Base-by-base conservation (phyloP, 495 filamentous ascomycete species). In the Annulohypoxylon moriforme region DNA sequence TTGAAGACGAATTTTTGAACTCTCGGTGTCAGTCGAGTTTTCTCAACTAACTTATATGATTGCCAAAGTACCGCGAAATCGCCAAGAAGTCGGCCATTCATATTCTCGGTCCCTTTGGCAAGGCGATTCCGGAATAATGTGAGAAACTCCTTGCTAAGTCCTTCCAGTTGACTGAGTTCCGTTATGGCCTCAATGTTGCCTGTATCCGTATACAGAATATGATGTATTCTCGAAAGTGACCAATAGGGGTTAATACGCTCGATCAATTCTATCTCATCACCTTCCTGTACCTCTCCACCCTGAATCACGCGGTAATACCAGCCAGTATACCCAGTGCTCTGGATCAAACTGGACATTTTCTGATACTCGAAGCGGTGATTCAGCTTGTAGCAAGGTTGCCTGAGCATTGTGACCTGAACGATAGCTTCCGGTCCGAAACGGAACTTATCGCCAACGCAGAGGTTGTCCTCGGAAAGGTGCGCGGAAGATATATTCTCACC, bases 361-460 rank as follows among this genome's bases (percentile, higher is more conserved):
- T 79, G 79, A 9, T 81, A 64, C 25, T 74, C 76, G 53, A 83
- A 83, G 16, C 78, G 70, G 29, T 79, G 76, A 38, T 81, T 80
- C 3, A 81, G 64, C 53, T 81, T 81, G 53, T 78, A 80, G 63
- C 80, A 83, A 0, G 81, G 81, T 55, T 81, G 78, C n/a, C 81
- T 67, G 1, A 78, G 68, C 69, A 82, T 71, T 13, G 76, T 75
- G 20, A 82, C 77, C 50, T 82, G 75, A 1, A 81, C 42, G 40
- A 79, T 50, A 4, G 70, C 75, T 18, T 71, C 70, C 1, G 63
- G 36, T 13, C 76, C 76, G 0, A 85, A 64, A 0, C 77, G 70
- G 27, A 83, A 79, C 44, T 75, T 78, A 55, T 85, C 83, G 5
- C 83, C 83, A 44, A 85, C 79, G 61, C 83, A 85, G 22, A 85